Evolutionary conservation across 1,284 basidiomycete genomes (phyloP).

Genomic region (Ganoderma multipileum): DNA sequence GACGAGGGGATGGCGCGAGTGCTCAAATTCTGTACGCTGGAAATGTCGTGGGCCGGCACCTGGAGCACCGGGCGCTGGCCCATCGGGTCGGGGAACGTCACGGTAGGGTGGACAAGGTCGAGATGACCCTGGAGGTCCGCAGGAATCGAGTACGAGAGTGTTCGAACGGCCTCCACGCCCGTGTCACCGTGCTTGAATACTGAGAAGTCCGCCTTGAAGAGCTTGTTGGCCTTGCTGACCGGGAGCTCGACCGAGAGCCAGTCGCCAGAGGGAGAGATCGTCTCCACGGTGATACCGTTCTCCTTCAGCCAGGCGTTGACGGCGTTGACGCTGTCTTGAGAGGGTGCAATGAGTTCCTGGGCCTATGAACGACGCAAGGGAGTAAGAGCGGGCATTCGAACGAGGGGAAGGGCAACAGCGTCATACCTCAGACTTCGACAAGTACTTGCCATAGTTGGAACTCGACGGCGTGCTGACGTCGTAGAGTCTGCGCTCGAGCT

Average conservation of each 20-base stretch:
- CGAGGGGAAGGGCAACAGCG: neutral
- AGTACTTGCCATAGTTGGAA: slow-evolving; percentile 41
- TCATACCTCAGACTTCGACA: slow-evolving; percentile 44
- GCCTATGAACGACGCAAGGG: slow-evolving; percentile 35
- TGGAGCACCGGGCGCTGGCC: slow-evolving; percentile 28
- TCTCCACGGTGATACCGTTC: slow-evolving; percentile 42
- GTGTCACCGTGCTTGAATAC: slow-evolving; percentile 45
- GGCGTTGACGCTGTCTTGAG: slow-evolving; percentile 42
- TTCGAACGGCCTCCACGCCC: slow-evolving; percentile 42
- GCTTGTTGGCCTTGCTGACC: slow-evolving; percentile 46
- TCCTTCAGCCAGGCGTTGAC: slow-evolving; percentile 47
- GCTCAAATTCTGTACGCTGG: slow-evolving; percentile 20
- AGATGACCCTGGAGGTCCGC: slow-evolving; percentile 44
- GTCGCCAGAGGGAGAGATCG: slow-evolving; percentile 45
- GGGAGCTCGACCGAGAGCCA: slow-evolving; percentile 49
- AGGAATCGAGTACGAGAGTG: slow-evolving; percentile 52
- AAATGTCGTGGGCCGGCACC: slow-evolving; percentile 9
- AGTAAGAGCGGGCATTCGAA: neutral
- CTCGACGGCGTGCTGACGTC: slow-evolving; percentile 45
- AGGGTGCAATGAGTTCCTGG: slow-evolving; percentile 46
- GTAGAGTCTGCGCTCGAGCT: slow-evolving; percentile 46
- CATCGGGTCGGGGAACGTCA: slow-evolving; percentile 37
- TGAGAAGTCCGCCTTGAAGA: slow-evolving; percentile 49
- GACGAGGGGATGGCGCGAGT: slow-evolving; percentile 29
- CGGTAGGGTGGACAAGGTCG: slow-evolving; percentile 50